Conservation (phyloP, 1,284 basidiomycete genomes). For the Ganoderma boninense region DNA sequence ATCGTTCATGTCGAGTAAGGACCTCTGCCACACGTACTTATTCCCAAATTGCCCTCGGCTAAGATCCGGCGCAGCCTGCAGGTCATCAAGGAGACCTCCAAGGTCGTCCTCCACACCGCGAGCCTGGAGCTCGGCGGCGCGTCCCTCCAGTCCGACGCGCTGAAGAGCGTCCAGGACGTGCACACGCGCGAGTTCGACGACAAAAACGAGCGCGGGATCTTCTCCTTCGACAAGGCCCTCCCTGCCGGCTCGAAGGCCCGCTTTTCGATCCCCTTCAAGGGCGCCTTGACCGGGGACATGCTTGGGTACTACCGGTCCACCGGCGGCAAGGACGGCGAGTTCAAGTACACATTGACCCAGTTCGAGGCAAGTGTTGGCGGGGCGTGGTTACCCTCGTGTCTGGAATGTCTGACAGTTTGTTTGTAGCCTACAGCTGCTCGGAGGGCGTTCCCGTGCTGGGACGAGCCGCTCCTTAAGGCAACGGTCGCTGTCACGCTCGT, state of each 20-base stretch:
- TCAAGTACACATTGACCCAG: slow-evolving; percentile 79
- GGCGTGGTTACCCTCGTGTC: background rate
- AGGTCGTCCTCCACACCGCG: slow-evolving; percentile 78
- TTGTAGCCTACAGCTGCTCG: slow-evolving; percentile 86
- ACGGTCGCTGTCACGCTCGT: slow-evolving; percentile 88
- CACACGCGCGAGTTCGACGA: slow-evolving; percentile 63
- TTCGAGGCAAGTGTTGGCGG: slow-evolving; percentile 61
- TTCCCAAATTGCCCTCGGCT: slow-evolving; percentile 1
- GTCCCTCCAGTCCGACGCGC: slow-evolving; percentile 66
- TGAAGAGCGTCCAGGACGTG: slow-evolving; percentile 61
- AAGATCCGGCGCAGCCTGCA: slow-evolving; percentile 61
- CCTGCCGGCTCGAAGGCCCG: slow-evolving; percentile 71
- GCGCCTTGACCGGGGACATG: slow-evolving; percentile 73
- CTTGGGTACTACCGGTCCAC: slow-evolving; percentile 76
- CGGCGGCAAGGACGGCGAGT: slow-evolving; percentile 63
- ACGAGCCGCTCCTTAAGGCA: slow-evolving; percentile 93
- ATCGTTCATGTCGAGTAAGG: slow-evolving; percentile 76
- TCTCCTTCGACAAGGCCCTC: slow-evolving; percentile 63
- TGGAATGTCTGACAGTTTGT: background rate
- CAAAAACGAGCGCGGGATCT: slow-evolving; percentile 69
- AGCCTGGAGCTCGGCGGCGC: slow-evolving; percentile 76
- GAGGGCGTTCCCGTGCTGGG: slow-evolving; percentile 89
- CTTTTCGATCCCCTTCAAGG: slow-evolving; percentile 70
- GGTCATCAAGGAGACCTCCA: slow-evolving; percentile 70
- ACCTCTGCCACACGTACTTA: background rate